These are phyloP conservation scores for Mycosarcoma maydis DNA, from an alignment of 1,284 basidiomycete genomes.

Conservation along the genomic window DNA sequence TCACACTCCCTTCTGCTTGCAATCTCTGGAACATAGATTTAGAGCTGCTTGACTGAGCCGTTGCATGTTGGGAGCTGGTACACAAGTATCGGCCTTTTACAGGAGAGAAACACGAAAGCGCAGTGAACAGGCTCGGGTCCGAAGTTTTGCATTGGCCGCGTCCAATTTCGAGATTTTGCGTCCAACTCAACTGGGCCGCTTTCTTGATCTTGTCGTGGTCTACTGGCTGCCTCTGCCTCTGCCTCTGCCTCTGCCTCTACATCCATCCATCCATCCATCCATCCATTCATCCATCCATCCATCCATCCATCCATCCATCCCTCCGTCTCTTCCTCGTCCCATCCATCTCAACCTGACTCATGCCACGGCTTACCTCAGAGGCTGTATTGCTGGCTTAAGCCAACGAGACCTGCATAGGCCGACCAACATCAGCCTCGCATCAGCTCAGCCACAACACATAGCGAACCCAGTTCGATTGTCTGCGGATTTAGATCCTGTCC, in stretches of 20 bases:
- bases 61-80: too few species aligned
- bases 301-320: constrained; percentile 9
- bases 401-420: neutral
- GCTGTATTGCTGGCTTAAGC: neutral
- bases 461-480: neutral
- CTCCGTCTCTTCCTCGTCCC: too few species aligned
- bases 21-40: too few species aligned
- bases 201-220: too few species aligned
- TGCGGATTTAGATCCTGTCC: too few species aligned
- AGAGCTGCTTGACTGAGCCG: too few species aligned
- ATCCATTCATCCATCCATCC: neutral
- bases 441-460: neutral
- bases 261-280: constrained; percentile 11
- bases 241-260: constrained; percentile 1
- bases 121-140: constrained; percentile 12
- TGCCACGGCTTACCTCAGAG: neutral
- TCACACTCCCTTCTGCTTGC: too few species aligned
- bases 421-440: neutral
- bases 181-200: neutral
- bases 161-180: constrained; percentile 28
- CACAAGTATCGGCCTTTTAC: too few species aligned
- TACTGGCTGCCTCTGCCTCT: neutral
- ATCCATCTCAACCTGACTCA: neutral
- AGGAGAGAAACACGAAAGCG: neutral
- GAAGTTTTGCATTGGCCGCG: constrained; percentile 16